Percentiles rank a stretch among this genome's conserved stretches.
Conservation (phyloP, 2,329 filamentous ascomycete species). For the Apiospora saccharicola region DNA sequence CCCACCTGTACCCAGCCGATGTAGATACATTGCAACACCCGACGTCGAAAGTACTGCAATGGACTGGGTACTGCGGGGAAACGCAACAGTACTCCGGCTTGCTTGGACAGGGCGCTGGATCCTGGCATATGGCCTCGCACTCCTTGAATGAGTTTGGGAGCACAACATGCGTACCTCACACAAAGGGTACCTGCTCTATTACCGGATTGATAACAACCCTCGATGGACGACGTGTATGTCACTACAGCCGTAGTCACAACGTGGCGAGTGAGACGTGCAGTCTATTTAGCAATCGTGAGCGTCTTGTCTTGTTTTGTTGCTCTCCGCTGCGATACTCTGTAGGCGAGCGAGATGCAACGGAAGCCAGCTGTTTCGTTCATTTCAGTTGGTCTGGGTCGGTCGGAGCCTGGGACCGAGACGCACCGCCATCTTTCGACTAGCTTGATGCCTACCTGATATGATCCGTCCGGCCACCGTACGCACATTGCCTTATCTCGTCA, state of each 20-base stretch:
- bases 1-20: constrained; percentile 26
- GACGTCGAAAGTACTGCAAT: constrained; percentile 31
- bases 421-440: too few relatives aligned
- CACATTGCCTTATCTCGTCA: neutral
- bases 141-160: neutral
- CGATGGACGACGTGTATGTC: neutral
- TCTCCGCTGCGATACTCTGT: neutral
- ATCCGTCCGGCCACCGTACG: neutral
- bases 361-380: neutral
- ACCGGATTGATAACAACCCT: neutral
- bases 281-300: neutral
- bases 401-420: too few relatives aligned
- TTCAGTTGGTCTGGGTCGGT: too few relatives aligned
- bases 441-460: too few relatives aligned
- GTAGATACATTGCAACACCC: constrained; percentile 40
- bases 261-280: neutral
- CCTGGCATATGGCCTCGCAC: neutral
- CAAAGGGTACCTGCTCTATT: neutral
- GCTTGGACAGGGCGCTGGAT: neutral
- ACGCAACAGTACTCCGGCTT: constrained; percentile 37
- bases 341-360: neutral
- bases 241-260: neutral
- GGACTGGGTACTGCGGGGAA: constrained; percentile 37
- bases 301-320: neutral
- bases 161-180: neutral